A percentile compares a stretch with the other conserved stretches of the same genome.
These are phyloP conservation scores for Dothideomycetes sp. DNA, from an alignment of 2,329 filamentous ascomycete genomes.

Conservation along the genomic window DNA sequence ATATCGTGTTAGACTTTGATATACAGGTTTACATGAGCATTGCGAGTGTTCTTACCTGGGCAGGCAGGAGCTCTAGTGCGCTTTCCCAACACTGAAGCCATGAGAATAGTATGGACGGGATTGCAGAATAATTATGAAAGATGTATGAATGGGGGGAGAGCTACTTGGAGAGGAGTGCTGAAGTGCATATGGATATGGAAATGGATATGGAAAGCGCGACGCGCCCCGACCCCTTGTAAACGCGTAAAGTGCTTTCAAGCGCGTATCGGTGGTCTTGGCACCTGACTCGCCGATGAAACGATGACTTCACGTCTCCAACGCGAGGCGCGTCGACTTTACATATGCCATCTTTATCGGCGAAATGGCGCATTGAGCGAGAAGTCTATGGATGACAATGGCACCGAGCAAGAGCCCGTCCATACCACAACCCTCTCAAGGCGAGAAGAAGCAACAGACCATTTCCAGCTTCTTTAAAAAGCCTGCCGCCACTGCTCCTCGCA, in stretches of 20 bases:
- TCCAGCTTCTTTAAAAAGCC: constrained; percentile 63
- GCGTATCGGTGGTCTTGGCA: too few relatives aligned
- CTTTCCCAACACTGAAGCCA: constrained; percentile 35
- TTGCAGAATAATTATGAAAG: too few relatives aligned
- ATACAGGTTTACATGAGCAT: not conserved
- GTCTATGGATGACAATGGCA: constrained; percentile 3
- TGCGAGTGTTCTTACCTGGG: not conserved
- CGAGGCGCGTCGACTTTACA: not conserved
- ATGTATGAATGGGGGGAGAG: not conserved
- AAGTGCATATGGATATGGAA: constrained; percentile 3
- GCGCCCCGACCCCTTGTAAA: not conserved
- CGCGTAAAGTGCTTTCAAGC: constrained; percentile 7
- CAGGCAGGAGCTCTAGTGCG: constrained; percentile 25
- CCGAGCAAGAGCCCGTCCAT: constrained; percentile 6
- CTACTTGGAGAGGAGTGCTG: not conserved
- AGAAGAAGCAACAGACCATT: constrained; percentile 69
- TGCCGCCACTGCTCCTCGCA: constrained; percentile 1
- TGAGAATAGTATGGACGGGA: constrained; percentile 4
- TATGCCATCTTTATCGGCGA: not conserved
- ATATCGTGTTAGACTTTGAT: constrained; percentile 3
- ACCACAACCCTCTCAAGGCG: constrained; percentile 17
- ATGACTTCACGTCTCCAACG: not conserved
- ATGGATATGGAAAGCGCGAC: constrained; percentile 4
- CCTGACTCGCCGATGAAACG: not conserved
- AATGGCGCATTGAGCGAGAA: not conserved